Evolutionary conservation across 768 basidiomycete species (phyloP).

Genomic region (Myochromella boudieri): DNA sequence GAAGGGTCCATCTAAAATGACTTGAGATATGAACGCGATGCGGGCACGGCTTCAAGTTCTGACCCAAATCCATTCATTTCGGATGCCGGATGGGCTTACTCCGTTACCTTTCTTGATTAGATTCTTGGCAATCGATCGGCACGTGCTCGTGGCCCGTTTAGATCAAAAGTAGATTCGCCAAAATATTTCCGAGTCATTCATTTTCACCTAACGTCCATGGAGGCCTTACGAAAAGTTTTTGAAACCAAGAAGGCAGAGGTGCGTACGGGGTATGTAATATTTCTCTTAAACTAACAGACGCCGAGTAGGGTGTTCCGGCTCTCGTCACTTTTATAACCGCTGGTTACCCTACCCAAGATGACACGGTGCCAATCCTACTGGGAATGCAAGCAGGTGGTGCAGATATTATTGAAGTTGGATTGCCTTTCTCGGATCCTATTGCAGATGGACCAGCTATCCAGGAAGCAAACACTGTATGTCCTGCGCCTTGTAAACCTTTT

Average conservation of each 20-base stretch:
- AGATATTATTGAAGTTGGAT: slow-evolving; percentile 93
- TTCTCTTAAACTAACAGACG: not conserved
- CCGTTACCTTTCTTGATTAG: slow-evolving; percentile 8
- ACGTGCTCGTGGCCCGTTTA: slow-evolving; percentile 24
- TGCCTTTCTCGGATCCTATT: slow-evolving; percentile 95
- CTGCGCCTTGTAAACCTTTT: not conserved
- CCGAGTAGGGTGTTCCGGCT: slow-evolving; percentile 51
- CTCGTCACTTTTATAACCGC: slow-evolving; percentile 93
- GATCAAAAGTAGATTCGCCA: slow-evolving; percentile 13
- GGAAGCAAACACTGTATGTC: slow-evolving; percentile 83
- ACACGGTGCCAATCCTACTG: slow-evolving; percentile 85
- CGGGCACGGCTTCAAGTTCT: not conserved
- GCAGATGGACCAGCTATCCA: slow-evolving; percentile 96
- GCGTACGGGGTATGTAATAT: slow-evolving; percentile 3
- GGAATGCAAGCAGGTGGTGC: slow-evolving; percentile 93
- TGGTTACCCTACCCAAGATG: slow-evolving; percentile 77
- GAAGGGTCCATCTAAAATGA: slow-evolving; percentile 38
- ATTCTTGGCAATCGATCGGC: slow-evolving; percentile 16
- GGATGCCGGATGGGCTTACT: too few relatives aligned
- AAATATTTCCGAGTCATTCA: slow-evolving; percentile 17
- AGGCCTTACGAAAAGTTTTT: slow-evolving; percentile 70
- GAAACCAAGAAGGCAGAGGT: slow-evolving; percentile 62
- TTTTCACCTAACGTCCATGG: slow-evolving; percentile 46
- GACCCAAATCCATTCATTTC: too few relatives aligned
- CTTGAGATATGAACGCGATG: not conserved